A percentile compares a stretch with the other conserved stretches of the same genome.
Conservation (phyloP, 106 monocot genomes). For the Dendrobium officinale region DNA sequence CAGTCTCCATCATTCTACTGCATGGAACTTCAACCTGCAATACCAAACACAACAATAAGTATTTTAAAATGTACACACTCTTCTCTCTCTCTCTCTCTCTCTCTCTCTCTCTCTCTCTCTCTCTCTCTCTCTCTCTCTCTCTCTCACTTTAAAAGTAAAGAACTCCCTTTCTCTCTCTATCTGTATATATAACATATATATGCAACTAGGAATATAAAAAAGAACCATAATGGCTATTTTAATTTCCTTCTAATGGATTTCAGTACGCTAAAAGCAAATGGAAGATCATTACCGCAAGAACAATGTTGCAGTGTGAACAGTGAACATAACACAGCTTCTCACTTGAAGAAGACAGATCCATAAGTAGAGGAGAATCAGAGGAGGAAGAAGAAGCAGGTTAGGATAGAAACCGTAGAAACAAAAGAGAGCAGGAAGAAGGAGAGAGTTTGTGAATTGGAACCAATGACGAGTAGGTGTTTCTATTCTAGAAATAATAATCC, state of each 20-base stretch:
- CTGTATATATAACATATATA: too few relatives aligned
- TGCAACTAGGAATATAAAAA: background rate
- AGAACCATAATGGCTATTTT: background rate
- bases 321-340: conserved; percentile 54
- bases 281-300: conserved; percentile 35
- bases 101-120: too few relatives aligned
- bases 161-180: too few relatives aligned
- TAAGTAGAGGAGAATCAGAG: background rate
- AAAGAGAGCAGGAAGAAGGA: background rate
- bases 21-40: conserved; percentile 54
- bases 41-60: background rate
- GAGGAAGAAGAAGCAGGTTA: background rate
- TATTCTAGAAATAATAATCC: too few relatives aligned
- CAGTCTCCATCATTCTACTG: conserved; percentile 42
- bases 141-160: too few relatives aligned
- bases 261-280: background rate
- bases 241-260: background rate
- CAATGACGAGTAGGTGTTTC: background rate
- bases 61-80: too few relatives aligned
- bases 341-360: conserved; percentile 26
- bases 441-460: too few relatives aligned
- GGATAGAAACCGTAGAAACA: too few relatives aligned
- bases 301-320: conserved; percentile 51
- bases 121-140: too few relatives aligned
- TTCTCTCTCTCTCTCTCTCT: too few relatives aligned